phyloP scores from a whole-genome alignment of 2,329 filamentous ascomycete species.

The Pseudocercospora ulei region DNA sequence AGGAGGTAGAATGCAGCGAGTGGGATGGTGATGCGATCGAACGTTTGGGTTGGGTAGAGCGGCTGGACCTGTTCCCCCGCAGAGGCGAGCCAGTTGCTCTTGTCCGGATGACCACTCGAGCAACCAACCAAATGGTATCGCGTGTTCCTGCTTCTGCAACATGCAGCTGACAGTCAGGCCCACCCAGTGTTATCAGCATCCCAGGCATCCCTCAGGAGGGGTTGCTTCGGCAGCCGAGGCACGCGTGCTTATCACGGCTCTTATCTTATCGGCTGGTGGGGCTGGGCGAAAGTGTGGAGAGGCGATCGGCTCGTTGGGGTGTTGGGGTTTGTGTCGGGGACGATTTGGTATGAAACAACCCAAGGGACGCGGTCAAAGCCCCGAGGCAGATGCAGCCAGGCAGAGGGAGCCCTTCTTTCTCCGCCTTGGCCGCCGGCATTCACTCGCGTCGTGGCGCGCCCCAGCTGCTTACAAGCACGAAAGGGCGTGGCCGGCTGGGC shows the following conservation, averaged over 20 bases:
- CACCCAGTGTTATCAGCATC: no score
- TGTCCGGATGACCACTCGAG: constrained; percentile 4
- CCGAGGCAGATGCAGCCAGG: not conserved
- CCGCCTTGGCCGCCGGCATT: not conserved
- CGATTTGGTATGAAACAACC: constrained; percentile 3
- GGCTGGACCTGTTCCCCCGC: constrained; percentile 4
- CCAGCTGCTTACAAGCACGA: not conserved
- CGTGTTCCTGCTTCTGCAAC: not conserved
- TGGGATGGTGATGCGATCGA: constrained; percentile 3
- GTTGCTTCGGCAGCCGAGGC: no score
- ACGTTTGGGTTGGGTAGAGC: not conserved
- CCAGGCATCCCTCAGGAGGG: no score
- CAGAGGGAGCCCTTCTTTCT: constrained; percentile 1
- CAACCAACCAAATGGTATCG: not conserved
- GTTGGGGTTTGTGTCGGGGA: not conserved
- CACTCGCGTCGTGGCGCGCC: not conserved
- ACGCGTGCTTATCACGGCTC: constrained; percentile 5
- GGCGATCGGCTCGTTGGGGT: no score
- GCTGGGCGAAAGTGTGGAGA: not conserved
- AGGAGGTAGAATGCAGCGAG: not conserved
- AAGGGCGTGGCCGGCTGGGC: constrained; percentile 1
- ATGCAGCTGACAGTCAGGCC: constrained; percentile 3
- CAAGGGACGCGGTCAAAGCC: no score
- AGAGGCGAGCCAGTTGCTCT: constrained; percentile 5
- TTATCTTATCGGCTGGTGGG: constrained; percentile 6